These are phyloP conservation scores for Agaricales sp. DNA, from an alignment of 1,284 basidiomycete genomes.

Conservation along the genomic window DNA sequence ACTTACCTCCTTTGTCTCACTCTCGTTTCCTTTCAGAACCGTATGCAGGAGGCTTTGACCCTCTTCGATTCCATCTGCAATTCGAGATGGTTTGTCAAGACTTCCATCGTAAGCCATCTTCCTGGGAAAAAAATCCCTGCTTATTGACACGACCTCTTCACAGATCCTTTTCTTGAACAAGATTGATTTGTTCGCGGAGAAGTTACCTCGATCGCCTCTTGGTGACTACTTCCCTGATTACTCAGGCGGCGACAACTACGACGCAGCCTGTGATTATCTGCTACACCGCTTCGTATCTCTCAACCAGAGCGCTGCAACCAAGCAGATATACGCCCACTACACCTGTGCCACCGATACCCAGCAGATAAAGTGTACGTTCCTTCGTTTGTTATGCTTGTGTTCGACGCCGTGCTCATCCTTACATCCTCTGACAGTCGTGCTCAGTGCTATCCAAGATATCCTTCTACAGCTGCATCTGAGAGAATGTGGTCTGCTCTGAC, in stretches of 20 bases:
- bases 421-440: conserved; percentile 42
- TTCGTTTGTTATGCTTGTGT: conserved; percentile 4
- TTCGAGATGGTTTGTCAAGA: conserved; percentile 88
- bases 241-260: conserved; percentile 74
- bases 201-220: conserved; percentile 81
- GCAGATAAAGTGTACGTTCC: conserved; percentile 67
- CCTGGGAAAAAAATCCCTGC: not conserved
- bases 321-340: conserved; percentile 85
- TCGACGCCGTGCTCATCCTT: conserved; percentile 6
- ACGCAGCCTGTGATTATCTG: conserved; percentile 78
- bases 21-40: conserved; percentile 46
- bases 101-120: conserved; percentile 57
- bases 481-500: conserved; percentile 75
- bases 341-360: conserved; percentile 87
- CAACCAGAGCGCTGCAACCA: conserved; percentile 80
- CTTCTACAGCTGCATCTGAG: conserved; percentile 75
- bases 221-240: conserved; percentile 66
- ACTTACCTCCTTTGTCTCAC: conserved; percentile 6
- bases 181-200: conserved; percentile 94
- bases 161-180: conserved; percentile 89
- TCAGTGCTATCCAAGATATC: conserved; percentile 77
- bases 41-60: conserved; percentile 94
- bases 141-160: conserved; percentile 5
- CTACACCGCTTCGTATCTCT: conserved; percentile 80
- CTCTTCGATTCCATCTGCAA: conserved; percentile 97